These are phyloP conservation scores for Ochetophila trinervis DNA, from an alignment of 306 rosid species.

Conservation along the genomic window DNA sequence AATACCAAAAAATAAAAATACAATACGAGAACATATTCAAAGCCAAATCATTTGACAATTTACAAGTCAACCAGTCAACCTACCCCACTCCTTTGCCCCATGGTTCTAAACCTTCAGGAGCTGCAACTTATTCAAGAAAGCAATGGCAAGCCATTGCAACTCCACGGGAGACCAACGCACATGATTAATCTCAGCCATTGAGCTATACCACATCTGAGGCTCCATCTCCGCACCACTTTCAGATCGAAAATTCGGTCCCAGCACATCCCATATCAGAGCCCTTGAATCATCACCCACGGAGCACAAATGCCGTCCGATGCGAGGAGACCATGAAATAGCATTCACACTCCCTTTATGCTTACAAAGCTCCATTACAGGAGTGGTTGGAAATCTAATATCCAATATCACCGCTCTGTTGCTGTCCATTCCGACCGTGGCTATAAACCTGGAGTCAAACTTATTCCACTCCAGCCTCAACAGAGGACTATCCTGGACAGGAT, in stretches of 20 bases:
- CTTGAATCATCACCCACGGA: constrained; percentile 57
- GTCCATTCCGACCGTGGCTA: constrained; percentile 55
- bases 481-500: constrained; percentile 37
- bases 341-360: constrained; percentile 57
- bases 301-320: constrained; percentile 45
- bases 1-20: too few species aligned
- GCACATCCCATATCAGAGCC: constrained; percentile 70
- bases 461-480: constrained; percentile 67
- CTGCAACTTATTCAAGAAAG: constrained; percentile 46
- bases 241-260: constrained; percentile 20
- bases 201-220: constrained; percentile 50
- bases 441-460: constrained; percentile 56
- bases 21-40: too few species aligned
- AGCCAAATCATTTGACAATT: not conserved
- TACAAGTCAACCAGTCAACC: not conserved
- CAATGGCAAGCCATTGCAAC: constrained; percentile 53
- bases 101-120: constrained; percentile 44
- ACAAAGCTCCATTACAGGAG: constrained; percentile 46
- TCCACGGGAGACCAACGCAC: constrained; percentile 59
- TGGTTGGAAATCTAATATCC: constrained; percentile 63
- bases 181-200: constrained; percentile 53
- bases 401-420: constrained; percentile 52
- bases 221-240: constrained; percentile 27
- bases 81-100: not conserved
- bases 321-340: constrained; percentile 60